Percentiles rank a stretch among this genome's conserved stretches.
Conservation (phyloP, 1,139 yeast genomes). For the Suhomyces wounanorum region DNA sequence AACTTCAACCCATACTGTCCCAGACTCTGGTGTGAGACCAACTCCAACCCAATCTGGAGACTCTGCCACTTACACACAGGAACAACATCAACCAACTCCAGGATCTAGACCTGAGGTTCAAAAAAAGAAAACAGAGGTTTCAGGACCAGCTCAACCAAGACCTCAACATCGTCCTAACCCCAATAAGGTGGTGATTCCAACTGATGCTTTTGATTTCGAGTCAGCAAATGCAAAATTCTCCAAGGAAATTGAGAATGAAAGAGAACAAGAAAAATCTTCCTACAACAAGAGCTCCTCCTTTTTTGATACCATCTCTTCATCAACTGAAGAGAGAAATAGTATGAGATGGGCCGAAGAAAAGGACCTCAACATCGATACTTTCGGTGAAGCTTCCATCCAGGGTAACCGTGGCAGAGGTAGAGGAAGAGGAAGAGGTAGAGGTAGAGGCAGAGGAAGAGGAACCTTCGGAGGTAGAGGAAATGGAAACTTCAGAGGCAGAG, state of each 20-base stretch:
- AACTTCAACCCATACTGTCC: conserved; percentile 10
- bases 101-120: conserved; percentile 8
- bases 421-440: conserved; percentile 35
- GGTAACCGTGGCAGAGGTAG: conserved; percentile 32
- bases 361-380: conserved; percentile 31
- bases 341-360: conserved; percentile 69
- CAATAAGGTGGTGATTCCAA: conserved; percentile 21
- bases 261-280: conserved; percentile 18
- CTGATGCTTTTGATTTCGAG: conserved; percentile 58
- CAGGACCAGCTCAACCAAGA: conserved; percentile 15
- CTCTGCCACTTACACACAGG: not conserved
- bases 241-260: conserved; percentile 33
- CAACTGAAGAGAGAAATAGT: conserved; percentile 40
- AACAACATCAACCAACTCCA: conserved; percentile 6
- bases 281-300: conserved; percentile 28
- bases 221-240: conserved; percentile 42
- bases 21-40: not conserved
- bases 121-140: not conserved
- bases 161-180: conserved; percentile 19
- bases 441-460: conserved; percentile 28
- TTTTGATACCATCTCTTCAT: conserved; percentile 36
- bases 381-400: conserved; percentile 30
- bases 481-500: conserved; percentile 25
- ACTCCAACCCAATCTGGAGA: conserved; percentile 6
- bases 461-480: conserved; percentile 21